These are phyloP conservation scores for Choanephora cucurbitarum DNA, from an alignment of 371 early-diverging fungal species.

Conservation along the genomic window DNA sequence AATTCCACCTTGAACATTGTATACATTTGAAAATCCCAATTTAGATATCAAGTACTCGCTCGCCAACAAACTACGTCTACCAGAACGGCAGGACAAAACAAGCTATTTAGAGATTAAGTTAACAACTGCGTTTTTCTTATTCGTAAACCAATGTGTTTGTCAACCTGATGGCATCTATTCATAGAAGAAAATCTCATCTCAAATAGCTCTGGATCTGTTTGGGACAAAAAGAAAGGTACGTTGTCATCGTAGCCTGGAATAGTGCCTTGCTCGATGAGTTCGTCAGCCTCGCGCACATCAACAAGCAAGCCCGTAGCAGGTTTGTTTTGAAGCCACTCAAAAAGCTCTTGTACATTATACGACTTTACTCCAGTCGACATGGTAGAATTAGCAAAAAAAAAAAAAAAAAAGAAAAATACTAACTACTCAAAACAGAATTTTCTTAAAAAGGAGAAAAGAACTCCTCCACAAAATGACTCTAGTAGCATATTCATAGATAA, in stretches of 20 bases:
- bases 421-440: too few relatives aligned
- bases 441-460: too few relatives aligned
- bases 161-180: slow-evolving; percentile 27
- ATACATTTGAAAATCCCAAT: slow-evolving; percentile 19
- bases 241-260: slow-evolving; percentile 32
- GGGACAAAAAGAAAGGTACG: slow-evolving; percentile 30
- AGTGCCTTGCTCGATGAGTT: slow-evolving; percentile 29
- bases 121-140: too few relatives aligned
- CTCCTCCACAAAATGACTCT: too few relatives aligned
- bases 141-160: too few relatives aligned
- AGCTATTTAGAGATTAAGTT: slow-evolving; percentile 3
- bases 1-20: slow-evolving; percentile 24
- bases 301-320: slow-evolving; percentile 13
- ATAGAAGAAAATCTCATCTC: slow-evolving; percentile 23
- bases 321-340: slow-evolving; percentile 4
- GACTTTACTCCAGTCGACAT: slow-evolving; percentile 6
- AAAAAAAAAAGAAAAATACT: neutral
- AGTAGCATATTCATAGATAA: too few relatives aligned
- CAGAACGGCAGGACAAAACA: slow-evolving; percentile 27
- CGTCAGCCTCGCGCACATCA: slow-evolving; percentile 36
- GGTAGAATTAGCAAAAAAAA: neutral
- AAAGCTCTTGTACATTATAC: slow-evolving; percentile 11
- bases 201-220: slow-evolving; percentile 21
- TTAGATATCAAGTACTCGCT: slow-evolving; percentile 11
- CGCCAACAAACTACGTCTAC: slow-evolving; percentile 23